Percentiles rank a stretch among this genome's conserved stretches.
These are phyloP conservation scores for Colletotrichum simmondsii DNA, from an alignment of 2,329 filamentous ascomycete genomes.

Conservation along the genomic window DNA sequence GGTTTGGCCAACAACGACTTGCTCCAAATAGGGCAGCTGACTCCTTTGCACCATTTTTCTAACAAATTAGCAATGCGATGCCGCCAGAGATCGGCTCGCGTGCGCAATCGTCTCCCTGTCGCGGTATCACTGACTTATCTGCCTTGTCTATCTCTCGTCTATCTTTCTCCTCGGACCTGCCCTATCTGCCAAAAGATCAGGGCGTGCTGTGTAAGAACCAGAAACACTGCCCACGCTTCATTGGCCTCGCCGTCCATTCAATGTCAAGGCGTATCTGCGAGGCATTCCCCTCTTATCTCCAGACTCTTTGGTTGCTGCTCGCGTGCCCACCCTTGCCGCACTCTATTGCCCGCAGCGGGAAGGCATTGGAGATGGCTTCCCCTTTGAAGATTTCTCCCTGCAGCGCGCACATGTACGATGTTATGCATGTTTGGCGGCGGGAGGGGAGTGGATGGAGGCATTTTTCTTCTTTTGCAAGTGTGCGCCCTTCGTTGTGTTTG, in stretches of 20 bases:
- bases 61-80: constrained; percentile 33
- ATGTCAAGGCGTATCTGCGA: neutral
- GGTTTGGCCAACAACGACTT: constrained; percentile 18
- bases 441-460: neutral
- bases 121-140: constrained; percentile 13
- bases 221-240: neutral
- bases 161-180: constrained; percentile 32
- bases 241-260: constrained; percentile 12
- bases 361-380: constrained; percentile 1
- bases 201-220: neutral
- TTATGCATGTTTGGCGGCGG: constrained; percentile 6
- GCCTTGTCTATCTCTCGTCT: constrained; percentile 22
- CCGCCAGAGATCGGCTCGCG: constrained; percentile 30
- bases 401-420: constrained; percentile 6
- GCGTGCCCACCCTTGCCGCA: neutral
- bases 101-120: constrained; percentile 34
- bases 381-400: neutral
- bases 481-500: neutral
- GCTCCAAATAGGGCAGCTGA: constrained; percentile 33
- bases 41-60: constrained; percentile 27
- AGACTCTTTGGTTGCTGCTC: neutral
- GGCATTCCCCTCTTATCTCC: neutral
- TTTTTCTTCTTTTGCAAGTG: neutral
- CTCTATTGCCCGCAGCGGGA: neutral
- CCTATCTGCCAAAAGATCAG: constrained; percentile 11